Conservation (phyloP, 2,329 filamentous ascomycete species). For the Neocucurbitaria cava region DNA sequence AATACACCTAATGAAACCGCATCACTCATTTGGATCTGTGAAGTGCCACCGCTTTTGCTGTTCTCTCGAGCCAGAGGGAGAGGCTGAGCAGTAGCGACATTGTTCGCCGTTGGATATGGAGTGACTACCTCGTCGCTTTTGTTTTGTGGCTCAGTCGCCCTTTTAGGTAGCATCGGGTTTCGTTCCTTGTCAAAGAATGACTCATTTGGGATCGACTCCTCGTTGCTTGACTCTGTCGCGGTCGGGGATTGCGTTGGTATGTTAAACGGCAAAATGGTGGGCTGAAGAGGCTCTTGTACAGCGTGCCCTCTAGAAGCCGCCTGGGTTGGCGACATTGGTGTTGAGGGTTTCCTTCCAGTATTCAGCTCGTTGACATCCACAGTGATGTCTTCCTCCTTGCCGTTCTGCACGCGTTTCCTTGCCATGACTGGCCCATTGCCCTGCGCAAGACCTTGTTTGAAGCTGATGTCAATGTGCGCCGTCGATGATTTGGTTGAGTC, state of each 20-base stretch:
- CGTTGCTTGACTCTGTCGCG: neutral
- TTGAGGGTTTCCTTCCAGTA: neutral
- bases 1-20: neutral
- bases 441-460: neutral
- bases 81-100: neutral
- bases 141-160: too few relatives aligned
- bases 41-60: neutral
- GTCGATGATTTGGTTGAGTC: neutral
- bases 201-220: too few relatives aligned
- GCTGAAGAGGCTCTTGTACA: neutral
- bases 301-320: neutral
- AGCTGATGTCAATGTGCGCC: neutral
- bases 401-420: neutral
- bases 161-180: neutral
- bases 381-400: neutral
- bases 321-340: neutral
- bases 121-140: neutral
- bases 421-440: neutral
- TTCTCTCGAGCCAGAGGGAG: neutral
- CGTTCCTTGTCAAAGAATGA: too few relatives aligned
- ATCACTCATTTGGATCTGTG: neutral
- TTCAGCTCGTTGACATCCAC: neutral
- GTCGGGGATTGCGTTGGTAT: neutral
- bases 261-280: neutral
- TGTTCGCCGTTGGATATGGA: neutral